These are phyloP conservation scores for Leccinum ochraceum DNA, from an alignment of 768 basidiomycete species.

Conservation along the genomic window DNA sequence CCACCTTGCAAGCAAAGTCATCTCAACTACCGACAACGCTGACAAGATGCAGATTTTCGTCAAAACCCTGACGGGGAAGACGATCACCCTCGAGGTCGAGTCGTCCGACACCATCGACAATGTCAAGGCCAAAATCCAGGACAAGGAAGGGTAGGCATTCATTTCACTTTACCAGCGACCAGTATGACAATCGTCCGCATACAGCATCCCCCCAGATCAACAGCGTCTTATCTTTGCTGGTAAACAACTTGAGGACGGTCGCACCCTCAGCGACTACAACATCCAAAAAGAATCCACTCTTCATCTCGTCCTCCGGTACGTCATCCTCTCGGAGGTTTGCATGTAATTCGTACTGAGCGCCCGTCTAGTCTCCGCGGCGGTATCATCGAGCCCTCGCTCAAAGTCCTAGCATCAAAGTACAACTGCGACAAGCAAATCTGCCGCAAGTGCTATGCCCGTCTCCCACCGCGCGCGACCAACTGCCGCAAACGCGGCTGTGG, in stretches of 20 bases:
- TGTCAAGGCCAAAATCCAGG: slow-evolving; percentile 41
- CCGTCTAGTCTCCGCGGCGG: slow-evolving; percentile 49
- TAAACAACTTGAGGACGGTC: slow-evolving; percentile 98
- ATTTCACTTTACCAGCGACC: not conserved
- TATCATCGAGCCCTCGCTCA: slow-evolving; percentile 98
- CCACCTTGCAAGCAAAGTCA: slow-evolving; percentile 14
- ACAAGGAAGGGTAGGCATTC: slow-evolving; percentile 65
- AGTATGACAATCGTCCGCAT: slow-evolving; percentile 13
- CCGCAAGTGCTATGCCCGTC: slow-evolving; percentile 99
- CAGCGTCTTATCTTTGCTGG: slow-evolving; percentile 63
- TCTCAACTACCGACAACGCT: slow-evolving; percentile 5
- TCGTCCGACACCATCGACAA: slow-evolving; percentile 32
- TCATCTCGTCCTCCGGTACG: slow-evolving; percentile 93
- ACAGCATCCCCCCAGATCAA: slow-evolving; percentile 38
- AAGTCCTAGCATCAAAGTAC: slow-evolving; percentile 96
- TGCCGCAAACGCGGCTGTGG: slow-evolving; percentile 96
- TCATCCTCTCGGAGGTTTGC: not conserved
- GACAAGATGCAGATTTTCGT: slow-evolving; percentile 71
- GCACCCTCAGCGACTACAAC: slow-evolving; percentile 95
- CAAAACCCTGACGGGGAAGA: slow-evolving; percentile 74
- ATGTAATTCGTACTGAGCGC: not conserved
- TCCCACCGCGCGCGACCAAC: slow-evolving; percentile 99
- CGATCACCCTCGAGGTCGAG: slow-evolving; percentile 33
- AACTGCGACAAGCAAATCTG: slow-evolving; percentile 99
- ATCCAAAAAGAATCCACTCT: slow-evolving; percentile 99